These are phyloP conservation scores for Cyamopsis tetragonoloba DNA, from an alignment of 306 rosid species.

Conservation along the genomic window DNA sequence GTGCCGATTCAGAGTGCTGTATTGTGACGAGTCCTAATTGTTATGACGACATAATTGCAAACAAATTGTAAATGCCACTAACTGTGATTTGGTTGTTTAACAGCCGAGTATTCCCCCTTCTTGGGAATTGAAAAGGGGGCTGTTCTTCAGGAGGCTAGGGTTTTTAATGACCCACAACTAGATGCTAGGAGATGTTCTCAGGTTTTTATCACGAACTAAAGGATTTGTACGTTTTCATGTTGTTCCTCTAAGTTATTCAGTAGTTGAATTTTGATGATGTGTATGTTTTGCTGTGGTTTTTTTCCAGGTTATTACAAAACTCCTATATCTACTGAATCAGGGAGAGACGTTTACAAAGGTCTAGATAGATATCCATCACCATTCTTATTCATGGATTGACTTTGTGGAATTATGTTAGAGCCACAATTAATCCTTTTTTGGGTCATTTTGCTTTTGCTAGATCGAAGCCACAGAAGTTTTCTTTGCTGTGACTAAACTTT, in stretches of 20 bases:
- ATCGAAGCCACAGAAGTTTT: constrained; percentile 96
- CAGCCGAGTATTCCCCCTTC: constrained; percentile 89
- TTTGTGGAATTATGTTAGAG: constrained; percentile 3
- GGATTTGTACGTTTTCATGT: constrained; percentile 11
- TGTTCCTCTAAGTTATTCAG: constrained; percentile 18
- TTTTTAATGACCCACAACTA: constrained; percentile 95
- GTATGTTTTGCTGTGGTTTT: constrained; percentile 3
- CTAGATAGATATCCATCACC: constrained; percentile 19
- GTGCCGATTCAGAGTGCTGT: not conserved
- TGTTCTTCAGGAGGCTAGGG: constrained; percentile 98
- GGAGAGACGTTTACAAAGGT: constrained; percentile 98
- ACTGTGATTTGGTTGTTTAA: constrained; percentile 34
- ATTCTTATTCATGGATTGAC: constrained; percentile 16
- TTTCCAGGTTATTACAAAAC: constrained; percentile 89
- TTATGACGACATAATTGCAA: not conserved
- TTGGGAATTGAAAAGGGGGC: constrained; percentile 95
- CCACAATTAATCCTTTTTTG: not conserved
- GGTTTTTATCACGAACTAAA: constrained; percentile 43
- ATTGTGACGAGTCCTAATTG: not conserved
- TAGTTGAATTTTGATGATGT: constrained; percentile 24
- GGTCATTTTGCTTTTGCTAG: constrained; percentile 36
- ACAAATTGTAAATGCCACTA: constrained; percentile 8
- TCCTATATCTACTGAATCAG: constrained; percentile 88
- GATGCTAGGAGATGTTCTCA: constrained; percentile 98
- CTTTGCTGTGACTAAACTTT: constrained; percentile 97